Base-by-base conservation (phyloP, 495 filamentous ascomycete species). In the Lasiosphaeris hirsuta region DNA sequence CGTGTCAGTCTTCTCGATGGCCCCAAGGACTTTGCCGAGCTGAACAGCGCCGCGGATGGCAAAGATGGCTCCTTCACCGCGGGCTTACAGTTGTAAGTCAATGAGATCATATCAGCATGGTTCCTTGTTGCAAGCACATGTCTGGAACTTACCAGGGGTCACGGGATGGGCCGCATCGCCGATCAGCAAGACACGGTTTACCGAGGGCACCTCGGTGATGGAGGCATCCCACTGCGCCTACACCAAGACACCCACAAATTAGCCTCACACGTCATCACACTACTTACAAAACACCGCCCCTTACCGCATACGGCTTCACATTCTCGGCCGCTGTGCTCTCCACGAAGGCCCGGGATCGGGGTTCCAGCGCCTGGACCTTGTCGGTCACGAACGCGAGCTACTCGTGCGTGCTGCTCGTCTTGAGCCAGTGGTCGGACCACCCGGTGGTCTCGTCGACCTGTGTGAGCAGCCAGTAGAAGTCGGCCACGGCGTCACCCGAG, bases 141-240 rank as follows among this genome's bases (percentile, higher is more conserved):
- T 0, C n/a, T 38, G 10, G 30, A 7, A 78, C 80, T 62, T 78
- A 85, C 83, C 73, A 17, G 75, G 78, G 1, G 80, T 78, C 81
- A 85, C 84, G 0, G 81, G 74, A 66, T 86, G 83, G 0, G 78
- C 78, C 0, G 83, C 81, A 67, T 86, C 84, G 0, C 83, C 82
- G 8, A 77, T 76, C 18, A 84, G 38, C 0, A 79, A 77, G 0
- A 83, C 70, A 34, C 77, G 57, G 7, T 81, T 74, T 10, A 59
- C 54, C 0, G 70, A 62, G 0, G 69, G 52, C 15, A 59, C 30
- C 2, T 56, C 10, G 4, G 66, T 52, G 11, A 62, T 51, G 0
- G 50, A 40, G 10, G 70, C 71, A 17, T 64, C 59, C 19, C 40
- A 56, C 62, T 53, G 61, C 1, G 19, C 33, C 53, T 61, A 35